phyloP scores from a whole-genome alignment of 441 rosid species.

The Corymbia citriodora region DNA sequence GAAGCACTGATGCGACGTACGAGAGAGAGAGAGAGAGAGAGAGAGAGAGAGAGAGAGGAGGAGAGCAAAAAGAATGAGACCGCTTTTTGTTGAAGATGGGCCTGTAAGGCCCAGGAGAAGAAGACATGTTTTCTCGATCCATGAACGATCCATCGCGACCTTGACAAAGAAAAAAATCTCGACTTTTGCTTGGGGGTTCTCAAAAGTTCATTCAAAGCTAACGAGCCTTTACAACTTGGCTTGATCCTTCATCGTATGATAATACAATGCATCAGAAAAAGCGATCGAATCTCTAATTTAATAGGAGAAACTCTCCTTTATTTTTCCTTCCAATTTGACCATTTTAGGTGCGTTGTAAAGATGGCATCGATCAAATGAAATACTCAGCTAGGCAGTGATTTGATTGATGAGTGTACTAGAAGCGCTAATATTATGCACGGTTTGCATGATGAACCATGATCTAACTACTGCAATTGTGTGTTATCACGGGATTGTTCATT shows the following conservation, averaged over 20 bases:
- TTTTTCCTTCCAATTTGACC: not conserved
- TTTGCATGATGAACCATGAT: not conserved
- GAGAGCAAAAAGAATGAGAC: not conserved
- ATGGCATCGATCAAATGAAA: not conserved
- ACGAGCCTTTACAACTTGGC: not conserved
- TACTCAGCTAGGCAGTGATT: not conserved
- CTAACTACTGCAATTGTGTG: not conserved
- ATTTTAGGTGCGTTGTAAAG: not conserved
- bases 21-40: not conserved
- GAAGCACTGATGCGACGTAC: not conserved
- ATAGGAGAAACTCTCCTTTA: not conserved
- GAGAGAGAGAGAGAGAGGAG: not conserved
- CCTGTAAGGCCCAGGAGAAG: not conserved
- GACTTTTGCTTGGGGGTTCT: not conserved
- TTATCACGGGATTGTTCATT: not conserved
- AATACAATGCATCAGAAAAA: not conserved
- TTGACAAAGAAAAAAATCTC: not conserved
- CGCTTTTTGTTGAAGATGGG: not conserved
- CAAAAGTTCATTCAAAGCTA: not conserved
- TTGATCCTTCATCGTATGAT: not conserved
- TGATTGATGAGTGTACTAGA: not conserved
- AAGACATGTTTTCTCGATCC: not conserved
- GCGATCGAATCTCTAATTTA: not conserved
- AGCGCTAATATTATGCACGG: not conserved
- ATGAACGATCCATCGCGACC: not conserved